A percentile compares a stretch with the other conserved stretches of the same genome.
Evolutionary conservation across 1,284 basidiomycete genomes (phyloP).

Genomic region (Pseudozyma tsukubaensis): DNA sequence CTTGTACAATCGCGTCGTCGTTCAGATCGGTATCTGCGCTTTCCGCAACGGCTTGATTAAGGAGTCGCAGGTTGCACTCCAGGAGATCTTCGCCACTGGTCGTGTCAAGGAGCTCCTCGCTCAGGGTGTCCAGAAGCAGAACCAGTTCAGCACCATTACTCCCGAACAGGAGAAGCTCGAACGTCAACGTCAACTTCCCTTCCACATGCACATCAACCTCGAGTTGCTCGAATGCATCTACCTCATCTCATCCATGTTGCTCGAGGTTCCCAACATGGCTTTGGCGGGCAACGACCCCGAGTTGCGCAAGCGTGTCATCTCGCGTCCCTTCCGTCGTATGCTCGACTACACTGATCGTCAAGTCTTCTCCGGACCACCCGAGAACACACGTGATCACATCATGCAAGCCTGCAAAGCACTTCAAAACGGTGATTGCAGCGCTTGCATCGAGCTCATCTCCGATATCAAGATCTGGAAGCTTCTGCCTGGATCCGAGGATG

Average conservation of each 20-base stretch:
- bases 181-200: slow-evolving; percentile 93
- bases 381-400: slow-evolving; percentile 98
- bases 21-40: slow-evolving; percentile 95
- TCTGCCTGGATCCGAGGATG: slow-evolving; percentile 84
- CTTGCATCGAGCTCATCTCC: slow-evolving; percentile 89
- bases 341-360: slow-evolving; percentile 97
- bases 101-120: slow-evolving; percentile 95
- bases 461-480: slow-evolving; percentile 98
- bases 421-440: slow-evolving; percentile 96
- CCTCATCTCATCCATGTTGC: slow-evolving; percentile 96
- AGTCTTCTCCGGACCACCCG: slow-evolving; percentile 97
- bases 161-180: slow-evolving; percentile 98
- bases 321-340: slow-evolving; percentile 92
- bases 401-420: slow-evolving; percentile 98
- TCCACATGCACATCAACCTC: slow-evolving; percentile 99
- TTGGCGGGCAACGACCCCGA: slow-evolving; percentile 93
- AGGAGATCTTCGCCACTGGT: slow-evolving; percentile 95
- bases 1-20: slow-evolving; percentile 95
- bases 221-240: slow-evolving; percentile 97
- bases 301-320: slow-evolving; percentile 79
- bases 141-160: slow-evolving; percentile 82
- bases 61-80: slow-evolving; percentile 90
- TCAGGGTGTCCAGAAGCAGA: slow-evolving; percentile 88
- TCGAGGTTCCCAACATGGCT: slow-evolving; percentile 94
- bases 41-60: slow-evolving; percentile 95